These are phyloP conservation scores for Suillus fuscotomentosus DNA, from an alignment of 768 basidiomycete genomes.

Conservation along the genomic window DNA sequence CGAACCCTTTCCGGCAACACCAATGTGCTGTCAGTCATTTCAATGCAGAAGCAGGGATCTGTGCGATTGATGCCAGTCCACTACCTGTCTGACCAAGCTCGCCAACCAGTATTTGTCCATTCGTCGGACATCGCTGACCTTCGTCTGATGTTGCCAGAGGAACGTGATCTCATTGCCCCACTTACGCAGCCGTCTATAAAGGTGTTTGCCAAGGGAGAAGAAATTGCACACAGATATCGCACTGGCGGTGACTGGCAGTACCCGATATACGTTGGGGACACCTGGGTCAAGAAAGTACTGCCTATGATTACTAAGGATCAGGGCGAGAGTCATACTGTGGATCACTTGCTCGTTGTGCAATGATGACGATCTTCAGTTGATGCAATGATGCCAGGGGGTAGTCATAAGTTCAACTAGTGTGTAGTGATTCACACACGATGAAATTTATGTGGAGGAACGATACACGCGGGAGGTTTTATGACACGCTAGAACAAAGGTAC, in stretches of 20 bases:
- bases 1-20: not conserved
- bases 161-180: conserved; percentile 10
- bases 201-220: conserved; percentile 18
- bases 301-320: not conserved
- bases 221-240: conserved; percentile 14
- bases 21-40: conserved; percentile 6
- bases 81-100: conserved; percentile 20
- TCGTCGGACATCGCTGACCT: not conserved
- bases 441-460: too few species aligned
- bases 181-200: conserved; percentile 9
- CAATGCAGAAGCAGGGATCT: not conserved
- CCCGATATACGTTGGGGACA: conserved; percentile 23
- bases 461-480: too few species aligned
- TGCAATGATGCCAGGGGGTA: not conserved
- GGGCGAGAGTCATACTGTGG: not conserved
- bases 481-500: too few species aligned
- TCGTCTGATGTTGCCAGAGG: conserved; percentile 6
- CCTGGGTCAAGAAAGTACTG: conserved; percentile 16
- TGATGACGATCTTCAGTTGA: not conserved
- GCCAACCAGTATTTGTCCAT: conserved; percentile 19
- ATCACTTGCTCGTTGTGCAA: not conserved
- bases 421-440: too few species aligned
- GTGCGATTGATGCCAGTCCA: conserved; percentile 8
- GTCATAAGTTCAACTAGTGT: not conserved
- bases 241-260: too few species aligned